Base-by-base conservation (phyloP, 1,284 basidiomycete species). In the Ustilago shanxiensis region DNA sequence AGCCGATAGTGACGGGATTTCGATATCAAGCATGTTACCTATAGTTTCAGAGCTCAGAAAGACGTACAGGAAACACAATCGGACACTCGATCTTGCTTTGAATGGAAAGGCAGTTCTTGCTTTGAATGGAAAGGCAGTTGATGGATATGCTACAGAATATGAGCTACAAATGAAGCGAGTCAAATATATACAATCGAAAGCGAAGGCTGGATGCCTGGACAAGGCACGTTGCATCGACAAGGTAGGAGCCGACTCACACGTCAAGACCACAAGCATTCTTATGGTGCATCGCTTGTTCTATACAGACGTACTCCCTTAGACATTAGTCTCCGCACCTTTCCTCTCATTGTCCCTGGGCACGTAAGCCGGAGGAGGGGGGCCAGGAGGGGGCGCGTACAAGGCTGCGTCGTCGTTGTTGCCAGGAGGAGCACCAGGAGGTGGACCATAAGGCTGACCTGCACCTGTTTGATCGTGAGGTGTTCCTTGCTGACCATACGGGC, bases 301-400 rank as follows among this genome's bases (percentile, higher is more conserved):
- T 11, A 16, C 8, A 5, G 20, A 31, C 6, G 4, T 24, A 10
- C 16, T 33, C 26, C 11, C 39, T 64, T 56, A 76, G 26, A 68
- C 73, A 14, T 54, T 66, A 11, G 56, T 51, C 33, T 68, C 69
- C 11, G 53, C 44, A 8, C 24, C 49, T 52, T 76, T 75, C 52
- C 65, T 61, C n/a, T 71, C 60, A 24, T 18, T 49, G 31, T 50
- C 22, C 20, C 47, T 45, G 8, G 74, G 74, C 51, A 66, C 63
- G 60, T 77, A 77, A 0, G 74, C 70, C 55, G 74, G 70, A 5
- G 74, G 74, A 14, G 74, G 74, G 2, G 66, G 57, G 8, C 74
- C 70, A 22, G 58, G 59, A n/a, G 74, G 74, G 2, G 70, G 66
- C 2, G 70, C 70, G 51, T 77, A 77, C 14, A 63, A 47, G 2